Conservation (phyloP, 345 rosid genomes). For the Moricandia arvensis region DNA sequence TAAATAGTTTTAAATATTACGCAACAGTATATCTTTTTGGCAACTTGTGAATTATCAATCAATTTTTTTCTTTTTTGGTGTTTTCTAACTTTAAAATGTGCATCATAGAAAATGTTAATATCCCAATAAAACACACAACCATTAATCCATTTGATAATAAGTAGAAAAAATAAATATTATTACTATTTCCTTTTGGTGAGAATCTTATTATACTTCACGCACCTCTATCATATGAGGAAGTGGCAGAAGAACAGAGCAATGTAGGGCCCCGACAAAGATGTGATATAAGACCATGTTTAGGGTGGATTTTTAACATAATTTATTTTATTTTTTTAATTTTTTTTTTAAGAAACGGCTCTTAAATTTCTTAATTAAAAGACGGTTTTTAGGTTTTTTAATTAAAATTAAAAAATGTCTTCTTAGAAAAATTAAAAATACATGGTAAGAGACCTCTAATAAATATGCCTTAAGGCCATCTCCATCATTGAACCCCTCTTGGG, state of each 20-base stretch:
- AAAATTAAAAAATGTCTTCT: too few species aligned
- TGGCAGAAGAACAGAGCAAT: not conserved
- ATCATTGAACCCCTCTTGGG: too few species aligned
- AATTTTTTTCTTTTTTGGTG: too few species aligned
- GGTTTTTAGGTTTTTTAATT: too few species aligned
- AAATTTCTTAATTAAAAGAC: too few species aligned
- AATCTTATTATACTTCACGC: not conserved
- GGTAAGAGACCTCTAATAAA: too few species aligned
- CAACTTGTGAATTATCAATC: not conserved
- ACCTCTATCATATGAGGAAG: not conserved
- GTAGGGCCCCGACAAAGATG: not conserved
- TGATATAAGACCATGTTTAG: too few species aligned
- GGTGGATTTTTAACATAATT: too few species aligned
- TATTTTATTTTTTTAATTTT: too few species aligned
- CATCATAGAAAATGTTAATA: not conserved
- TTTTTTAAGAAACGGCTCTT: too few species aligned
- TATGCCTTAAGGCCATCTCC: too few species aligned
- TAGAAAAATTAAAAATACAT: too few species aligned
- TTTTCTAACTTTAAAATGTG: not conserved
- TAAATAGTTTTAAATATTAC: not conserved
- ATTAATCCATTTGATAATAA: not conserved
- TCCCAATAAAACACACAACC: not conserved
- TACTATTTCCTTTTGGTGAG: not conserved
- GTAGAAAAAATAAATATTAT: not conserved
- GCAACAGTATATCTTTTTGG: not conserved